phyloP scores from a whole-genome alignment of 352 stramenopile genomes.

The Globisporangium middletonii region DNA sequence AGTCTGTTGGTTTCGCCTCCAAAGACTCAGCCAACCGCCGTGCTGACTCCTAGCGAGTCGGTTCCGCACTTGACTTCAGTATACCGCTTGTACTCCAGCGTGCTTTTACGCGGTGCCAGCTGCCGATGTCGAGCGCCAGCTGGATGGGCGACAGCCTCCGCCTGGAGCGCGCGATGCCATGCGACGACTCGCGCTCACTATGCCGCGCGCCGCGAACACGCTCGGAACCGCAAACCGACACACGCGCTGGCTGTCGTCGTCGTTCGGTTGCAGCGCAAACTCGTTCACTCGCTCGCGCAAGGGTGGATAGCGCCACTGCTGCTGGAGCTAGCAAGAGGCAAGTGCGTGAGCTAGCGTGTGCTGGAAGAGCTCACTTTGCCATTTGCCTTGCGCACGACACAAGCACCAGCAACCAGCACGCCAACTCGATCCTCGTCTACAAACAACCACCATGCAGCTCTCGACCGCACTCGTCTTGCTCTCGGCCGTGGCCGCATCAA shows the following conservation, averaged over 20 bases:
- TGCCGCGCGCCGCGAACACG: background rate
- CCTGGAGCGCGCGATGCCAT: background rate
- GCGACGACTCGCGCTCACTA: slow-evolving; percentile 4
- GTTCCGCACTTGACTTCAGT: slow-evolving; percentile 4
- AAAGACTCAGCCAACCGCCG: background rate
- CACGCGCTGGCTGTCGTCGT: background rate
- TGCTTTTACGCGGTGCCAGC: slow-evolving; percentile 5
- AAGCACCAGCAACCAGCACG: background rate
- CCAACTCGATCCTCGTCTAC: background rate
- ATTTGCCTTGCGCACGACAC: slow-evolving; percentile 5
- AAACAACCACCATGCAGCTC: slow-evolving; percentile 7
- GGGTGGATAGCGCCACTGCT: background rate
- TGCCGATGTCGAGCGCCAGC: background rate
- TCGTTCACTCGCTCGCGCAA: background rate
- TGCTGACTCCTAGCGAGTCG: slow-evolving; percentile 5
- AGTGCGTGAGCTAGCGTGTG: no score
- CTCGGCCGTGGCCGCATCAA: slow-evolving; percentile 6
- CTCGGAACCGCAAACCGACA: background rate
- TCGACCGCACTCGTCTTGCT: slow-evolving; percentile 5
- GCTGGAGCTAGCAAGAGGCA: background rate
- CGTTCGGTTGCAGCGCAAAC: background rate
- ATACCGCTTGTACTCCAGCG: background rate
- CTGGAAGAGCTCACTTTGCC: slow-evolving; percentile 8
- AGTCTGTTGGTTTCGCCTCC: background rate
- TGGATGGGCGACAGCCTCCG: slow-evolving; percentile 2